Evolutionary conservation across 768 basidiomycete species (phyloP).

Genomic region (Leccinellum luteum): DNA sequence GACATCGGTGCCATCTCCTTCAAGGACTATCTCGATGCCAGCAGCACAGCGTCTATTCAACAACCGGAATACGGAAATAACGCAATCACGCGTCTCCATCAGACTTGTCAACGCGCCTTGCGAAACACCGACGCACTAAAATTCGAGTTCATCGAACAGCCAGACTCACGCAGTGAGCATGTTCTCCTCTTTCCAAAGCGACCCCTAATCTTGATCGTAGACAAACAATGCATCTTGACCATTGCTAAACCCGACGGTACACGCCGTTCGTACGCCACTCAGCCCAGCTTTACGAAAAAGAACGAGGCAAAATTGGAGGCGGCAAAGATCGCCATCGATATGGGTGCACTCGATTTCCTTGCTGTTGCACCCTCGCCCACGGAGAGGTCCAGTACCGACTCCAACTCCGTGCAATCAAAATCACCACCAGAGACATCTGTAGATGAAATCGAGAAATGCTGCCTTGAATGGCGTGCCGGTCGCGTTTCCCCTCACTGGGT

Average conservation of each 20-base stretch:
- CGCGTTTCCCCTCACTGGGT: constrained; percentile 55
- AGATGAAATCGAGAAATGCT: constrained; percentile 51
- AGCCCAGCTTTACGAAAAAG: constrained; percentile 41
- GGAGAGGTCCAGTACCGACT: neutral
- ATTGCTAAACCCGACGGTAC: constrained; percentile 54
- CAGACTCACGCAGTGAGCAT: constrained; percentile 34
- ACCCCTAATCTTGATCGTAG: constrained; percentile 31
- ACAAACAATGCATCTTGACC: constrained; percentile 59
- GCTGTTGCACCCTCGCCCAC: constrained; percentile 24
- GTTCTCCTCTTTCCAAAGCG: too few species aligned
- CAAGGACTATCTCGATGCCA: constrained; percentile 24
- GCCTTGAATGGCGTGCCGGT: constrained; percentile 51
- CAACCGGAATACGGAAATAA: constrained; percentile 6
- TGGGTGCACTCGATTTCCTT: constrained; percentile 63
- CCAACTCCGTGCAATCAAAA: neutral
- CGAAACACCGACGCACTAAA: constrained; percentile 41
- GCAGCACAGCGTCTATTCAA: neutral
- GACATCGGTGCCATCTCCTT: constrained; percentile 29
- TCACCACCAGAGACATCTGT: constrained; percentile 18
- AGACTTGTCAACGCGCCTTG: constrained; percentile 41
- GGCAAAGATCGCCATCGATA: constrained; percentile 52
- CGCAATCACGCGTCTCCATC: constrained; percentile 37
- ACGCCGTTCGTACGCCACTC: constrained; percentile 52
- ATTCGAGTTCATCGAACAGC: constrained; percentile 48
- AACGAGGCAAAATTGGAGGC: constrained; percentile 54